A percentile compares a stretch with the other conserved stretches of the same genome.
Evolutionary conservation across 2,329 filamentous ascomycete species (phyloP).

Genomic region (Conoideocrella luteorostrata): DNA sequence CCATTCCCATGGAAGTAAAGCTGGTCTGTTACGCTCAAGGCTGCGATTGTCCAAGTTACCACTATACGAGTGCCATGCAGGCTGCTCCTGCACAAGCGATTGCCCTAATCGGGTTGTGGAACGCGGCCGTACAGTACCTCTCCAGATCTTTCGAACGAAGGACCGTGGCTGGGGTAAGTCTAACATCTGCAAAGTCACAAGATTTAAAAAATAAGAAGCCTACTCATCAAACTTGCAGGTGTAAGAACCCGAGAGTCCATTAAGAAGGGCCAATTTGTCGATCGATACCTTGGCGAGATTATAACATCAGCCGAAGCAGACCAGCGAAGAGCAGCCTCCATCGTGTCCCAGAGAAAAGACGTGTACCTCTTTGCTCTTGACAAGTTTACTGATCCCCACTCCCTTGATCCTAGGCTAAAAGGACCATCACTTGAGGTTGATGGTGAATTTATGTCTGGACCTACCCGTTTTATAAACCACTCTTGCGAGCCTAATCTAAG

Average conservation of each 20-base stretch:
- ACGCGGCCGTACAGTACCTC: slow-evolving; percentile 59
- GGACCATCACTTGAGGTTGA: slow-evolving; percentile 55
- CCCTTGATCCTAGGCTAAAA: slow-evolving; percentile 48
- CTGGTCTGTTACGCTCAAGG: slow-evolving; percentile 45
- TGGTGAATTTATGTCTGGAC: slow-evolving; percentile 71
- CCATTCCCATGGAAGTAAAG: slow-evolving; percentile 45
- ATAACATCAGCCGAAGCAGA: slow-evolving; percentile 60
- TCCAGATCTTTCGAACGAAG: slow-evolving; percentile 71
- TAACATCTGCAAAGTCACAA: neutral
- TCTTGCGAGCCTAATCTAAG: slow-evolving; percentile 72
- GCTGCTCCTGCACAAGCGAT: slow-evolving; percentile 55
- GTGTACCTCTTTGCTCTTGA: slow-evolving; percentile 77
- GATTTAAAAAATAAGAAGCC: neutral
- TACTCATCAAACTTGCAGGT: slow-evolving; percentile 31
- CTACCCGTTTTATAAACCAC: slow-evolving; percentile 78
- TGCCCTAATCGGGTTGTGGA: slow-evolving; percentile 76
- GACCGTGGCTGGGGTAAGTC: slow-evolving; percentile 68
- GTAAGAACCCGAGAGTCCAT: slow-evolving; percentile 60
- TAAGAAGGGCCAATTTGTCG: slow-evolving; percentile 69
- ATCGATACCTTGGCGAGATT: slow-evolving; percentile 69
- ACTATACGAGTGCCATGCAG: slow-evolving; percentile 75
- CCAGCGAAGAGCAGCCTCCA: slow-evolving; percentile 51
- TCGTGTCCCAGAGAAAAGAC: slow-evolving; percentile 57
- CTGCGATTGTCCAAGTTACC: slow-evolving; percentile 49
- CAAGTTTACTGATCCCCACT: slow-evolving; percentile 61